Conservation (phyloP, 2,329 filamentous ascomycete species). For the Acephala macrosclerotiorum region DNA sequence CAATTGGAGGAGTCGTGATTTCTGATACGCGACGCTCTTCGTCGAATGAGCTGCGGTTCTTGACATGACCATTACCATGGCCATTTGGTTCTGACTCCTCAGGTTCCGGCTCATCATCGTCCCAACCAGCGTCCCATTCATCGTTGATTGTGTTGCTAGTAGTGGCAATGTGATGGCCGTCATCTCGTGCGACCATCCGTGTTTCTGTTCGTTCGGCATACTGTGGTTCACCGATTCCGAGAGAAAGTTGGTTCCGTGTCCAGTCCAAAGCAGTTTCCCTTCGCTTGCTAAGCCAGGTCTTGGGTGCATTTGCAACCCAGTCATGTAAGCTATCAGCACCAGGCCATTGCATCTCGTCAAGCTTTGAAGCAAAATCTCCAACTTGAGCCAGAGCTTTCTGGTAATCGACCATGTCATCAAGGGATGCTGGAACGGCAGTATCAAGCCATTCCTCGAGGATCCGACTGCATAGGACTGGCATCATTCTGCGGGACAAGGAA, state of each 20-base stretch:
- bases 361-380: conserved; percentile 65
- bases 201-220: conserved; percentile 86
- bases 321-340: conserved; percentile 70
- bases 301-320: conserved; percentile 83
- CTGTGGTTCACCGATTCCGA: conserved; percentile 70
- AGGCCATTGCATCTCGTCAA: conserved; percentile 70
- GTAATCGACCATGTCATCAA: conserved; percentile 75
- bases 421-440: conserved; percentile 75
- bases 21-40: conserved; percentile 32
- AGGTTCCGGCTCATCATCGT: conserved; percentile 65
- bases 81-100: conserved; percentile 1
- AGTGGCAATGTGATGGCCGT: conserved; percentile 70
- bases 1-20: neutral
- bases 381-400: conserved; percentile 73
- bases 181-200: conserved; percentile 73
- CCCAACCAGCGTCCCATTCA: conserved; percentile 85
- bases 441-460: conserved; percentile 80
- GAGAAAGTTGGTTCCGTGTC: conserved; percentile 73
- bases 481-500: conserved; percentile 72
- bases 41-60: conserved; percentile 36
- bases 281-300: conserved; percentile 85
- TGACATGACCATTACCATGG: conserved; percentile 10
- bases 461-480: conserved; percentile 71
- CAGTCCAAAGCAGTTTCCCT: conserved; percentile 80
- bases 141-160: conserved; percentile 52